These are phyloP conservation scores for Trifolium repens DNA, from an alignment of 306 rosid species.

Conservation along the genomic window DNA sequence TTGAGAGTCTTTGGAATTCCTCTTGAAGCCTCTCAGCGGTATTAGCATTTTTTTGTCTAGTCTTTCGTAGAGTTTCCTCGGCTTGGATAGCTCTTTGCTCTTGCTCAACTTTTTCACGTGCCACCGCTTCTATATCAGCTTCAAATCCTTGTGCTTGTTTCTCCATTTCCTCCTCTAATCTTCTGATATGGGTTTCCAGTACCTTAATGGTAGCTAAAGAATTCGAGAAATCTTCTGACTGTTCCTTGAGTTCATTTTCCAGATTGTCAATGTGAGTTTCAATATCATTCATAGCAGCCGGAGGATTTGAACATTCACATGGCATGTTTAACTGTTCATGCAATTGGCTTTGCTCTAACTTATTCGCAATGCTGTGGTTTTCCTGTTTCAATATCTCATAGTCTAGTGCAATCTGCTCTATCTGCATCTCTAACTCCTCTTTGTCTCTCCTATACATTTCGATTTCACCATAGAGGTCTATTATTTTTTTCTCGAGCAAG, in stretches of 20 bases:
- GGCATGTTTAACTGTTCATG: slow-evolving; percentile 85
- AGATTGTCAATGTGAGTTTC: slow-evolving; percentile 66
- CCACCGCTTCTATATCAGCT: slow-evolving; percentile 74
- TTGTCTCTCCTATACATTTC: slow-evolving; percentile 86
- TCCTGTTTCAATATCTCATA: slow-evolving; percentile 96
- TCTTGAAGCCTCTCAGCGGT: slow-evolving; percentile 93
- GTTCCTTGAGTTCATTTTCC: slow-evolving; percentile 72
- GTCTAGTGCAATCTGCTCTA: slow-evolving; percentile 98
- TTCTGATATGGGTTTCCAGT: slow-evolving; percentile 66
- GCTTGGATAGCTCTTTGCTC: slow-evolving; percentile 92
- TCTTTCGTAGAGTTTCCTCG: slow-evolving; percentile 79
- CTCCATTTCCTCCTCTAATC: slow-evolving; percentile 76
- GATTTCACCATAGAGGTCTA: slow-evolving; percentile 78
- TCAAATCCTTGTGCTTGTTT: slow-evolving; percentile 70
- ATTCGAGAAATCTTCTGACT: slow-evolving; percentile 68
- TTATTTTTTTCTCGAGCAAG: slow-evolving; percentile 68
- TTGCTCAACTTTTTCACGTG: slow-evolving; percentile 75
- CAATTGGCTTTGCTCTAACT: slow-evolving; percentile 85
- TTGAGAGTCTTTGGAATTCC: slow-evolving; percentile 78
- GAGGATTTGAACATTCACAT: slow-evolving; percentile 72
- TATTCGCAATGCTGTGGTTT: slow-evolving; percentile 78
- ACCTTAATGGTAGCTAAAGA: slow-evolving; percentile 73
- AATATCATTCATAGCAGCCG: slow-evolving; percentile 56
- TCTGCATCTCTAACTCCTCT: slow-evolving; percentile 94
- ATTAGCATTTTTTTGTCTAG: slow-evolving; percentile 67